Base-by-base conservation (phyloP, 2,329 filamentous ascomycete species). In the Pyrenochaeta sp. region DNA sequence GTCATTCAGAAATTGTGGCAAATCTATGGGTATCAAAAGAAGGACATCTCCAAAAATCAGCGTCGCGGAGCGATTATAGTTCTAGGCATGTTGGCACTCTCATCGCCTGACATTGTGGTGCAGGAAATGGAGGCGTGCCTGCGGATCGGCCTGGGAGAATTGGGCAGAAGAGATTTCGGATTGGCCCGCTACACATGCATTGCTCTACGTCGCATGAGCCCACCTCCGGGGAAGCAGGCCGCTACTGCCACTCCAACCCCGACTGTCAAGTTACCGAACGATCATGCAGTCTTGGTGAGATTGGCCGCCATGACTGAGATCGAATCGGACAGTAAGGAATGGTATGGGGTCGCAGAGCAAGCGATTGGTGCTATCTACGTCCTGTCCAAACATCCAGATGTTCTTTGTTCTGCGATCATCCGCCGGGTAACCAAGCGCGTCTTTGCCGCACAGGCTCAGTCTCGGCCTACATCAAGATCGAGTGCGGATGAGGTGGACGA, bases 1-100 rank as follows among this genome's bases (percentile, higher is more conserved):
- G 94, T 99, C 44, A 85, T 98, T 43, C 85, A 90, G 46, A 99
- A 98, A 79, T 81, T 99, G 5, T 99, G 96, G 95, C 92, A 97
- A 70, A 93, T 99, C 2, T 99, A 99, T 70, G 92, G 94, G 33
- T 89, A 97, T 39, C 93, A 97, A 71, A 95, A 89, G 78, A 74
- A 67, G 56, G 93, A 97, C 52, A 97, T 97, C 39, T 98, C 95
- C 0, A 90, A 88, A 66, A 94, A 88, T 2, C 95, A 98, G 75
- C 86, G 95, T 58, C 86, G 95, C 37, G 95, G 95, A 21, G 89
- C 95, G 44, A 98, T 99, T 72, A 98, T 99, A 60, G 91, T 98
- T 6, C 82, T 99, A 2, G 94, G 96, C 14, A 99, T 99, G 96
- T 84, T 99, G 47, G 93, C 94, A 4, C 88, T 95, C 2, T 95